These are phyloP conservation scores for Suillus spraguei DNA, from an alignment of 768 basidiomycete genomes.

Conservation along the genomic window DNA sequence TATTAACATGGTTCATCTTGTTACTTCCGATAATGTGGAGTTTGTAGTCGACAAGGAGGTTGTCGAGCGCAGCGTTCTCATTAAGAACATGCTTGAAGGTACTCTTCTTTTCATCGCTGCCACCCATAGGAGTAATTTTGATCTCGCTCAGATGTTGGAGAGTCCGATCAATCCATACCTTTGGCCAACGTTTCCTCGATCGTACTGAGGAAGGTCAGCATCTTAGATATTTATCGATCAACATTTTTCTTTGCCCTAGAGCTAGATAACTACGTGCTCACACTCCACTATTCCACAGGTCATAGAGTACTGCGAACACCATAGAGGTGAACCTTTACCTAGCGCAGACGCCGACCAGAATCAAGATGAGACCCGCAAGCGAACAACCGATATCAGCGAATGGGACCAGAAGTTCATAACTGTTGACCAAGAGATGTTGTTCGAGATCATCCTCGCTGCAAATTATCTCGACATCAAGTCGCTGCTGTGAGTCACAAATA, in stretches of 20 bases:
- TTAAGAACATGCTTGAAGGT: conserved; percentile 99
- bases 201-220: conserved; percentile 84
- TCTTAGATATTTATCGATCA: not conserved
- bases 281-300: conserved; percentile 55
- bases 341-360: conserved; percentile 76
- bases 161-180: conserved; percentile 92
- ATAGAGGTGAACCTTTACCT: conserved; percentile 96
- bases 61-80: conserved; percentile 92
- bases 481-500: conserved; percentile 67
- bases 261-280: not conserved
- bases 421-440: conserved; percentile 99
- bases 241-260: not conserved
- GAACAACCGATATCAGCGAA: conserved; percentile 97
- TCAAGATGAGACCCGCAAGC: conserved; percentile 94
- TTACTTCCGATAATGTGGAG: conserved; percentile 94
- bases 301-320: conserved; percentile 98
- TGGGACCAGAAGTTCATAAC: conserved; percentile 99
- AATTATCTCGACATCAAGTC: conserved; percentile 99
- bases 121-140: conserved; percentile 7
- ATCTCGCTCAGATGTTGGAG: conserved; percentile 76
- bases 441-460: conserved; percentile 98
- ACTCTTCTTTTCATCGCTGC: conserved; percentile 10
- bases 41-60: conserved; percentile 94
- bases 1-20: conserved; percentile 75
- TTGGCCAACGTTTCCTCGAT: conserved; percentile 92